Evolutionary conservation across 768 basidiomycete genomes (phyloP).

Genomic region (Leccinum boreale): DNA sequence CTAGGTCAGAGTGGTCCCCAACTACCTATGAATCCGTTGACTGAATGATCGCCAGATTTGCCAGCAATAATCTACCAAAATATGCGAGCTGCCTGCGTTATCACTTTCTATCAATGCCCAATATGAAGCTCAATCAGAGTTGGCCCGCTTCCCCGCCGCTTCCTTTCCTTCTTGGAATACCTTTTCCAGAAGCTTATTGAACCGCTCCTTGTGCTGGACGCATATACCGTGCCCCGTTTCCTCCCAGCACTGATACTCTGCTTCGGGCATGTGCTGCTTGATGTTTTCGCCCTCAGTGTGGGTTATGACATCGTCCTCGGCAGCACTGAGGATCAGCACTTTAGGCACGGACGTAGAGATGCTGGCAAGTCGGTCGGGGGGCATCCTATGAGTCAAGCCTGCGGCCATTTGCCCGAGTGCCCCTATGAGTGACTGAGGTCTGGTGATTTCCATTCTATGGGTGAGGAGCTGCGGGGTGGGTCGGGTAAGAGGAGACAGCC

Average conservation of each 20-base stretch:
- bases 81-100: background rate
- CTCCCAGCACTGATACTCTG: constrained; percentile 56
- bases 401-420: constrained; percentile 73
- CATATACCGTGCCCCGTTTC: constrained; percentile 63
- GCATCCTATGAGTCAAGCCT: constrained; percentile 59
- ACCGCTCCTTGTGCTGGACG: constrained; percentile 44
- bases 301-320: constrained; percentile 57
- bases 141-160: background rate
- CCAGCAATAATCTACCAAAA: background rate
- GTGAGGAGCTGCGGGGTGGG: constrained; percentile 39
- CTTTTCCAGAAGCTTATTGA: constrained; percentile 56
- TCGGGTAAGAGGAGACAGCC: background rate
- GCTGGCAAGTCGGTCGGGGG: constrained; percentile 41
- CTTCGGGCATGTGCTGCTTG: constrained; percentile 54
- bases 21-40: background rate
- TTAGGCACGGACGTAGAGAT: constrained; percentile 62
- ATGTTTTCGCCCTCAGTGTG: constrained; percentile 50
- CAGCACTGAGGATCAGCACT: constrained; percentile 64
- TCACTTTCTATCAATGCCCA: background rate
- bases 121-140: background rate
- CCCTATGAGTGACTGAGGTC: constrained; percentile 58
- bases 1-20: constrained; percentile 2
- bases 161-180: constrained; percentile 49
- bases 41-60: background rate
- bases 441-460: constrained; percentile 47